Conservation (phyloP, 2,329 filamentous ascomycete genomes). For the Moelleriella libera region DNA sequence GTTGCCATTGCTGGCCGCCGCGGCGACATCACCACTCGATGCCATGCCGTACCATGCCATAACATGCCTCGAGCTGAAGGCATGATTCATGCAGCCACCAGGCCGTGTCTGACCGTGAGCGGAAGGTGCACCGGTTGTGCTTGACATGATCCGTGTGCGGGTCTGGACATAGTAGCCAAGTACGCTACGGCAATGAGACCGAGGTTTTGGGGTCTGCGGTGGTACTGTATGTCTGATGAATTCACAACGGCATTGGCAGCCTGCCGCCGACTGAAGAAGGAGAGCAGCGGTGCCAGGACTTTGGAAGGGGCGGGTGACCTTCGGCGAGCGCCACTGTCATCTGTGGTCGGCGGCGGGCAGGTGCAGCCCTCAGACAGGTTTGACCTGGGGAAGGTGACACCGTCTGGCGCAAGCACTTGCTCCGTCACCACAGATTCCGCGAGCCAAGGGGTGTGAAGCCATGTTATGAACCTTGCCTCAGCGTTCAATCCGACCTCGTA, state of each 20-base stretch:
- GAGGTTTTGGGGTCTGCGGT: too few relatives aligned
- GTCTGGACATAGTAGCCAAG: too few relatives aligned
- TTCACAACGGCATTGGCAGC: too few relatives aligned
- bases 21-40: not conserved
- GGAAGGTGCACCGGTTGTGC: not conserved
- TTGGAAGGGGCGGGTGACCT: too few relatives aligned
- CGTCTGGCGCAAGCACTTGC: not conserved
- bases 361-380: not conserved
- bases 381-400: not conserved
- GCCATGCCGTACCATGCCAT: not conserved
- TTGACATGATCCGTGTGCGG: not conserved
- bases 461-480: not conserved
- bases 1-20: not conserved
- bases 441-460: not conserved
- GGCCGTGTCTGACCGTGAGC: too few relatives aligned
- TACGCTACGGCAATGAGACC: too few relatives aligned
- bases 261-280: too few relatives aligned
- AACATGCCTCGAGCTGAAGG: not conserved
- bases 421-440: not conserved
- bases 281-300: too few relatives aligned
- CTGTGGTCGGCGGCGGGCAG: too few relatives aligned
- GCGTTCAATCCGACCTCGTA: not conserved
- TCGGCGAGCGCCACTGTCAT: too few relatives aligned
- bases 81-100: not conserved
- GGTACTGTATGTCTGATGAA: too few relatives aligned